Evolutionary conservation across 2,329 filamentous ascomycete species (phyloP), one percentile per base, ranked within the genome.

Genomic region (Cryphonectria nitschkei): DNA sequence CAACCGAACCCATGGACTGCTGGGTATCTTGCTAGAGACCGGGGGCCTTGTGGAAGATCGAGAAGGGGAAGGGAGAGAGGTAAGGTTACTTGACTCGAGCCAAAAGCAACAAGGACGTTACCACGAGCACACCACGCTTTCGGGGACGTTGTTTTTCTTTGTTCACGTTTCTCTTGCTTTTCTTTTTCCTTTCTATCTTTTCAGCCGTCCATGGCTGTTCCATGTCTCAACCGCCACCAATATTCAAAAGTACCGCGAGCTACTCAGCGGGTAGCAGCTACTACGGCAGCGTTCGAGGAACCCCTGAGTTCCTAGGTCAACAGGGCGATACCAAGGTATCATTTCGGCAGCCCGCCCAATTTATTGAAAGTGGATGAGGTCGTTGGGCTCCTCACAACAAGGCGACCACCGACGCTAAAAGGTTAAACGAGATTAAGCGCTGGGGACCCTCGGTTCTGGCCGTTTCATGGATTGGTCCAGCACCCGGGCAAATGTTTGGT

Each of bases 311-410:
- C 65, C 61, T 65, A 54, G 66, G 67, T 64, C 65, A 29, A 29
- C 61, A 63, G 37, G 61, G 34, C 61, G 37, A 43, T 43, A 29
- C 2, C 26, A 26, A 29, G 50, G 61, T 58, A 72, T 72, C 69
- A 72, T 72, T 43, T 72, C 71, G 71, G 71, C 68, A 71, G 71
- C 39, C 71, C 66, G 65, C 62, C 32, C 70, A 70, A 68, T 72
- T 68, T 62, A 70, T 72, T 61, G 69, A 67, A 72, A 72, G 71
- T 72, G 71, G 71, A 65, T 63, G 68, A 56, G 66, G 41, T 68
- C 54, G 69, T 39, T 68, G 69, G 67, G 26, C 22, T 66, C 68
- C 61, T 64, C 65, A 50, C 56, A 56, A 66, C 54, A 67, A 68
- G 66, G 63, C 62, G 46, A 67, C 52, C 62, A 70, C 71, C 70